A percentile compares a stretch with the other conserved stretches of the same genome.
Evolutionary conservation across 2,329 filamentous ascomycete genomes (phyloP).

Genomic region (Aspergillus sp.): DNA sequence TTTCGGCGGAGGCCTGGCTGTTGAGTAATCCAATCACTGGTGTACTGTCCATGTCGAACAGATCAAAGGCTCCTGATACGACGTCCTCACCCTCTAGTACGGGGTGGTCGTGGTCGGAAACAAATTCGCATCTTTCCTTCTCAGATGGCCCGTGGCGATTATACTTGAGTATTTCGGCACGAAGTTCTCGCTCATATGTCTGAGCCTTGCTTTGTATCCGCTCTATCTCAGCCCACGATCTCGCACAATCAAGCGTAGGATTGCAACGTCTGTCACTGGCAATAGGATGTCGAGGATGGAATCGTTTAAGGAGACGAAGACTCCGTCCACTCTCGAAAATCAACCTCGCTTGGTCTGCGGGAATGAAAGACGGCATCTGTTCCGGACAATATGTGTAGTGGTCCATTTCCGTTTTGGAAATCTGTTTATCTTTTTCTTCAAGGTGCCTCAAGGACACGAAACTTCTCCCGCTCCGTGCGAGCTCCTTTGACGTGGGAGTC

Average conservation of each 20-base stretch:
- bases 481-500: constrained; percentile 48
- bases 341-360: constrained; percentile 63
- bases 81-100: constrained; percentile 3
- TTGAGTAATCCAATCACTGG: constrained; percentile 24
- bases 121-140: background rate
- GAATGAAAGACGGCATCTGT: constrained; percentile 70
- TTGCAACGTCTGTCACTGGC: constrained; percentile 52
- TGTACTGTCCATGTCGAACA: constrained; percentile 35
- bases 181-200: constrained; percentile 35
- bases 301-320: constrained; percentile 66
- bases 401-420: constrained; percentile 58
- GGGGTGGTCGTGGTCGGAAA: background rate
- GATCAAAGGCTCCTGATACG: constrained; percentile 26
- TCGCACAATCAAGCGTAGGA: constrained; percentile 65
- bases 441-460: constrained; percentile 61
- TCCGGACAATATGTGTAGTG: constrained; percentile 53
- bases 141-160: constrained; percentile 29
- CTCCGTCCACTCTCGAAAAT: constrained; percentile 81
- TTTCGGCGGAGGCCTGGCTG: constrained; percentile 20
- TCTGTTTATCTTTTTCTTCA: constrained; percentile 59
- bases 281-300: constrained; percentile 70
- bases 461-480: constrained; percentile 52
- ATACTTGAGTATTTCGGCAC: constrained; percentile 39
- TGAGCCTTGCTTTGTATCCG: constrained; percentile 60
- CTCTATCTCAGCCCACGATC: constrained; percentile 68